These are phyloP conservation scores for Handroanthus guayacan DNA, from an alignment of 257 asterid species.

Conservation along the genomic window DNA sequence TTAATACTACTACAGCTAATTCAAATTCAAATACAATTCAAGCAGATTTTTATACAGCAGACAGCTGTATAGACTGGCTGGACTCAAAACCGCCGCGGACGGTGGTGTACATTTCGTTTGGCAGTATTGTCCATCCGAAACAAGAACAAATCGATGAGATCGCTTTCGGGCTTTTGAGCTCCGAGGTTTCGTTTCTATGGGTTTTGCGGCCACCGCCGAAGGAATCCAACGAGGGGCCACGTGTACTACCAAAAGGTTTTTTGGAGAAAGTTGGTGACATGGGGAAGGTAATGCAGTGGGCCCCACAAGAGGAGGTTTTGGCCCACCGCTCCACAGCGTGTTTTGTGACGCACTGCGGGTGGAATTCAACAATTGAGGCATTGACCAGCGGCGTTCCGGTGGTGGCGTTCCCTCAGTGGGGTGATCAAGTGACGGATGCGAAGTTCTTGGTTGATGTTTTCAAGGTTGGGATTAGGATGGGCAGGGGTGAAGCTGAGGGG, in stretches of 20 bases:
- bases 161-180: conserved; percentile 59
- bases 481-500: conserved; percentile 73
- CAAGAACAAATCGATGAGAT: conserved; percentile 78
- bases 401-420: conserved; percentile 84
- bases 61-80: conserved; percentile 61
- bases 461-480: conserved; percentile 65
- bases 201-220: conserved; percentile 55
- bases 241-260: conserved; percentile 60
- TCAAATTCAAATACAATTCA: conserved; percentile 29
- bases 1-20: too few relatives aligned
- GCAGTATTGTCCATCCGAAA: conserved; percentile 61
- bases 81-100: conserved; percentile 56
- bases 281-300: conserved; percentile 73
- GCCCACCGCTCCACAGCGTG: conserved; percentile 75
- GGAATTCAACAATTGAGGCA: conserved; percentile 91
- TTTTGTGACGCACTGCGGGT: conserved; percentile 85
- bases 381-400: conserved; percentile 75
- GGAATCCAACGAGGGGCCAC: conserved; percentile 29
- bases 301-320: conserved; percentile 77
- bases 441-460: conserved; percentile 79
- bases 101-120: conserved; percentile 84
- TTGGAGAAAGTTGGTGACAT: conserved; percentile 56
- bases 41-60: conserved; percentile 54
- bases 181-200: conserved; percentile 71
- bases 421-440: conserved; percentile 89